phyloP scores from a whole-genome alignment of 345 rosid genomes.

The Bruguiera parviflora region DNA sequence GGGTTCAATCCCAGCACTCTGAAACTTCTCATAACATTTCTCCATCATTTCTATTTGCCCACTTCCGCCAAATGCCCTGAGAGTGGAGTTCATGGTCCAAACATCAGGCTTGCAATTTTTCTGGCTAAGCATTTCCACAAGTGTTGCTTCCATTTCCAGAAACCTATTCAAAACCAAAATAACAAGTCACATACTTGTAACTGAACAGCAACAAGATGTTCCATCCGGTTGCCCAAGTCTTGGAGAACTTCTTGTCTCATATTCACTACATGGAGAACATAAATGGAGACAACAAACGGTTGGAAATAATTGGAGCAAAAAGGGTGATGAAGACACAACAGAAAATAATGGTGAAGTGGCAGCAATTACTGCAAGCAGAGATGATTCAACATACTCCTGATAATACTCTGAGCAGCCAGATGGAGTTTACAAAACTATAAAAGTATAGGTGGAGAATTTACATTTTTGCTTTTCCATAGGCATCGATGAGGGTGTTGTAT shows the following conservation, averaged over 20 bases:
- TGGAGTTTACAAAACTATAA: slow-evolving; percentile 12
- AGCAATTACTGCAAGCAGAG: background rate
- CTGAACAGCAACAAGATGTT: slow-evolving; percentile 15
- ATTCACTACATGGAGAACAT: background rate
- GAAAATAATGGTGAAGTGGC: background rate
- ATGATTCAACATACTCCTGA: background rate
- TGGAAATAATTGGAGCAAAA: background rate
- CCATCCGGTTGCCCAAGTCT: slow-evolving; percentile 24
- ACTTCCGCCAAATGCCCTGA: slow-evolving; percentile 80
- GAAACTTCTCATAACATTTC: slow-evolving; percentile 90
- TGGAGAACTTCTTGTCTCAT: background rate
- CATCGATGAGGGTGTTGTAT: slow-evolving; percentile 79
- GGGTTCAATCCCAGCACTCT: slow-evolving; percentile 83
- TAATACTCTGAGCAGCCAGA: slow-evolving; percentile 19
- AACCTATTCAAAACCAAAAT: slow-evolving; percentile 50
- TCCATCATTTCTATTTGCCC: slow-evolving; percentile 88
- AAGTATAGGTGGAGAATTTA: slow-evolving; percentile 22
- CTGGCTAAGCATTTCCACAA: slow-evolving; percentile 71
- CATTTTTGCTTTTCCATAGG: slow-evolving; percentile 84
- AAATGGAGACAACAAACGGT: background rate
- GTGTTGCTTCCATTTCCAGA: slow-evolving; percentile 81
- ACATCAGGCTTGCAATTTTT: slow-evolving; percentile 71
- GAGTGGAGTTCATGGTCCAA: slow-evolving; percentile 92
- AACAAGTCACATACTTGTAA: slow-evolving; percentile 20
- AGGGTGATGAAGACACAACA: background rate